Evolutionary conservation across 257 asterid species (phyloP).

Genomic region (Linderniella brevidens): DNA sequence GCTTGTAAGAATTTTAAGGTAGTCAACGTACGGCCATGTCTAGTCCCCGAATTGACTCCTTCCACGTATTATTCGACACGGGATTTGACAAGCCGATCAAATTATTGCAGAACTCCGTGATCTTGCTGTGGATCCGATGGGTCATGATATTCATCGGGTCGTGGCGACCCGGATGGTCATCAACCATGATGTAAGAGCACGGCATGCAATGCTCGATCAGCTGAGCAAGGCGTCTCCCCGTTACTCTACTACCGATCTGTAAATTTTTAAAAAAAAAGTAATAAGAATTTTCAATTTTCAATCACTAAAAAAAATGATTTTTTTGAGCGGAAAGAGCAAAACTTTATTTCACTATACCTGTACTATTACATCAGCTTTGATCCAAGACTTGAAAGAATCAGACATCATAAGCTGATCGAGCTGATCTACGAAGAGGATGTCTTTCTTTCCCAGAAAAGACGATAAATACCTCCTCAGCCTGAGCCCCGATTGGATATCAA

Average conservation of each 20-base stretch:
- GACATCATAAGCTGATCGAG: slow-evolving; percentile 81
- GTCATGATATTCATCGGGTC: slow-evolving; percentile 82
- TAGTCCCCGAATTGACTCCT: slow-evolving; percentile 30
- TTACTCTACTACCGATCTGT: slow-evolving; percentile 91
- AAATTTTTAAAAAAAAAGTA: slow-evolving; percentile 9
- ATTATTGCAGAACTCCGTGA: slow-evolving; percentile 37
- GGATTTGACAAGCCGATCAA: slow-evolving; percentile 35
- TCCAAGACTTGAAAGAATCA: slow-evolving; percentile 46
- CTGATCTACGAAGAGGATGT: slow-evolving; percentile 68
- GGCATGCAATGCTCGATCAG: slow-evolving; percentile 62
- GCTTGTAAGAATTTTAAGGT: not conserved
- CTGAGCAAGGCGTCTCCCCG: slow-evolving; percentile 69
- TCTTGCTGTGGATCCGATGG: slow-evolving; percentile 55
- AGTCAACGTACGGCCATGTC: slow-evolving; percentile 48
- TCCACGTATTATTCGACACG: slow-evolving; percentile 29
- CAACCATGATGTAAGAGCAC: slow-evolving; percentile 67
- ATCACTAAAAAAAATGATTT: slow-evolving; percentile 5
- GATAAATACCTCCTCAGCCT: slow-evolving; percentile 66
- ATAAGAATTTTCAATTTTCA: slow-evolving; percentile 8
- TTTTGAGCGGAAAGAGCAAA: not conserved
- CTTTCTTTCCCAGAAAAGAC: slow-evolving; percentile 41
- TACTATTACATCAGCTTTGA: slow-evolving; percentile 70
- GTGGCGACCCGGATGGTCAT: slow-evolving; percentile 85
- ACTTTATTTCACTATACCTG: slow-evolving; percentile 38
- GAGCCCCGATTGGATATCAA: slow-evolving; percentile 76